These are phyloP conservation scores for Trifolium subterraneum DNA, from an alignment of 306 rosid species.

Conservation along the genomic window DNA sequence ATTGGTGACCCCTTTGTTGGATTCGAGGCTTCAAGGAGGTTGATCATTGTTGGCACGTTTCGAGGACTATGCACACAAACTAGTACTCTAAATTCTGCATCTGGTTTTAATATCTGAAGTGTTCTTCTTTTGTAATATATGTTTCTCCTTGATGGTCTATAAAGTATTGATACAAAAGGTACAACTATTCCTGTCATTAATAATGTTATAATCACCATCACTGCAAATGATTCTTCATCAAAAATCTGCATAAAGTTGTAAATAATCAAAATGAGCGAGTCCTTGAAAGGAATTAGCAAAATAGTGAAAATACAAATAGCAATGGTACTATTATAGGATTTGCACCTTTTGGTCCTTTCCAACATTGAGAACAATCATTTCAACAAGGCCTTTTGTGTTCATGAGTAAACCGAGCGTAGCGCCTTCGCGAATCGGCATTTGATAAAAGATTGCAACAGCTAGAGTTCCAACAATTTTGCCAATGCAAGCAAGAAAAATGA, in stretches of 20 bases:
- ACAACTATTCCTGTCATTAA: conserved; percentile 72
- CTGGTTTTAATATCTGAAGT: conserved; percentile 61
- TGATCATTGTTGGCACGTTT: conserved; percentile 86
- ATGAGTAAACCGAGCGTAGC: conserved; percentile 81
- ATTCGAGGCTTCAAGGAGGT: conserved; percentile 81
- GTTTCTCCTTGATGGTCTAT: conserved; percentile 66
- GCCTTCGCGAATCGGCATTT: conserved; percentile 74
- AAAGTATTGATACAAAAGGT: conserved; percentile 62
- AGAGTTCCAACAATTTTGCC: conserved; percentile 83
- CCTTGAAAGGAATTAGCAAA: conserved; percentile 4
- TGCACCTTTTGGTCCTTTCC: conserved; percentile 84
- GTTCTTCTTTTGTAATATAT: conserved; percentile 71
- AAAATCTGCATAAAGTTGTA: conserved; percentile 60
- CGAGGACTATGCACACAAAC: conserved; percentile 80
- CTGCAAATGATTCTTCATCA: conserved; percentile 79
- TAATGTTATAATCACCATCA: conserved; percentile 77
- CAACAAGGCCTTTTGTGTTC: conserved; percentile 96
- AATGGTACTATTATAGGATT: neutral
- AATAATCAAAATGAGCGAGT: conserved; percentile 10
- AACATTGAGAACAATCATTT: conserved; percentile 84
- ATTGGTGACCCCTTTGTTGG: conserved; percentile 80
- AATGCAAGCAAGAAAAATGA: conserved; percentile 64
- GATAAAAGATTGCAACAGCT: conserved; percentile 56
- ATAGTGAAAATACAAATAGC: neutral
- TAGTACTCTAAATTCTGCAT: conserved; percentile 66